Base-by-base conservation (phyloP, 163 green algal genomes). In the Trebouxiophyceae sp. region DNA sequence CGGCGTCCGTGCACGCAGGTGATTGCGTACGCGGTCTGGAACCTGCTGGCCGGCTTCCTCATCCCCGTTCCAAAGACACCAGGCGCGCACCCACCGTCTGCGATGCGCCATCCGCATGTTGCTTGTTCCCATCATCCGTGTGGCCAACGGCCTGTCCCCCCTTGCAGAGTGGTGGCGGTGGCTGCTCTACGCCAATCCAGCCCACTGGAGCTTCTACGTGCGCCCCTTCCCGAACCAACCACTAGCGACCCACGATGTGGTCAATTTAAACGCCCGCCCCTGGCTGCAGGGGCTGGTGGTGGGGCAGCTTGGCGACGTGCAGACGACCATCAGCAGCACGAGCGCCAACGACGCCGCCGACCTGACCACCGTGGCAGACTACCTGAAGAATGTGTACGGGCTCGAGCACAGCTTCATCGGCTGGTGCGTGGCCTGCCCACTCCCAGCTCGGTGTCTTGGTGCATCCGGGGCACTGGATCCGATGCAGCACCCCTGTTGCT, bases 21-120 rank as follows among this genome's bases (percentile, higher is more conserved):
- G 39, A 50, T 50, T 50, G 39, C 39, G 39, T 81, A 82, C 66
- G 67, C 63, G 29, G 22, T 80, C 4, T 85, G 71, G 65, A 70
- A 77, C 59, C 55, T 84, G 23, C 68, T 83, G 60, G 76, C 68
- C 32, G 83, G 83, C 54, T 87, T 89, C 71, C 73, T 89, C 45
- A 81, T 88, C 45, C 69, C 76, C 26, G 62, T 76, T 3, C 79
- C 79, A 0, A 22, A 54, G 44, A 66, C 66, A 26, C 39, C 47
- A 50, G 39, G 39, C 16, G 39, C 8, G 19, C 50, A 30, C 31
- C 29, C 22, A 55, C 39, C 16, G 12, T 50, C 39, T 50, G 12
- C 39, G 12, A 50, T 50, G 12, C 39, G 12, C 39, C 12, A 16
- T 50, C 16, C 16, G 39, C 12, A 50, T 50, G 39, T 50, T 50